Evolutionary conservation across 2,329 filamentous ascomycete species (phyloP).

Genomic region (Cytospora chrysosperma): DNA sequence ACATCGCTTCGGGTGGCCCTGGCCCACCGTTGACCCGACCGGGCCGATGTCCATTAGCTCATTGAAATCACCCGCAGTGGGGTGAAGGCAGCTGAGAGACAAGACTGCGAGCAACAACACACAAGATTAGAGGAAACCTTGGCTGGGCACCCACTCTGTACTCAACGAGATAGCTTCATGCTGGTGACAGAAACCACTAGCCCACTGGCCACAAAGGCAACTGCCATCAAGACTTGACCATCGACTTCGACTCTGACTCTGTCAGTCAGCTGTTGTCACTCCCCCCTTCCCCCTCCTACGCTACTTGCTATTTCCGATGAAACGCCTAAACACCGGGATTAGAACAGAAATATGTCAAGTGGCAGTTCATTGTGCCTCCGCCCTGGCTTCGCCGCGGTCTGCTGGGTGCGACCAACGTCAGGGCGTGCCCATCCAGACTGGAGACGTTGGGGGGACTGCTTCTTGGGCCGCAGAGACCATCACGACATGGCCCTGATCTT

Average conservation of each 20-base stretch:
- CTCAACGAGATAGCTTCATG: not conserved
- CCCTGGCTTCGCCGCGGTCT: not conserved
- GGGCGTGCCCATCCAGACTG: not conserved
- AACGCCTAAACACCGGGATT: not conserved
- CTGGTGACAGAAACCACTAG: not conserved
- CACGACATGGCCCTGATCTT: not conserved
- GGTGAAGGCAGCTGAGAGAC: not conserved
- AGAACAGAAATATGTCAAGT: not conserved
- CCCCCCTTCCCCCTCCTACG: not conserved
- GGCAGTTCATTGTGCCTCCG: not conserved
- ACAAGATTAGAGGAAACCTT: not conserved
- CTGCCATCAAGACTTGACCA: not conserved
- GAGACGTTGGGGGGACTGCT: not conserved
- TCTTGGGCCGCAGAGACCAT: slow-evolving; percentile 2
- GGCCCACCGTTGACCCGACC: not conserved
- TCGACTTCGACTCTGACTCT: not conserved
- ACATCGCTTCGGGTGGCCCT: not conserved
- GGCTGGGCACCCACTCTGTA: not conserved
- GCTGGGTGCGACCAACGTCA: not conserved
- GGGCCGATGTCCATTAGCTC: not conserved
- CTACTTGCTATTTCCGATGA: not conserved
- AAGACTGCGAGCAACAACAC: not conserved
- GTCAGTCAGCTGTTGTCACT: not conserved
- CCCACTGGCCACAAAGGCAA: not conserved
- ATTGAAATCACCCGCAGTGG: not conserved